Percentiles rank a stretch among this genome's conserved stretches.
phyloP scores from a whole-genome alignment of 805 yeast species.

The Maudiozyma bulderi region DNA sequence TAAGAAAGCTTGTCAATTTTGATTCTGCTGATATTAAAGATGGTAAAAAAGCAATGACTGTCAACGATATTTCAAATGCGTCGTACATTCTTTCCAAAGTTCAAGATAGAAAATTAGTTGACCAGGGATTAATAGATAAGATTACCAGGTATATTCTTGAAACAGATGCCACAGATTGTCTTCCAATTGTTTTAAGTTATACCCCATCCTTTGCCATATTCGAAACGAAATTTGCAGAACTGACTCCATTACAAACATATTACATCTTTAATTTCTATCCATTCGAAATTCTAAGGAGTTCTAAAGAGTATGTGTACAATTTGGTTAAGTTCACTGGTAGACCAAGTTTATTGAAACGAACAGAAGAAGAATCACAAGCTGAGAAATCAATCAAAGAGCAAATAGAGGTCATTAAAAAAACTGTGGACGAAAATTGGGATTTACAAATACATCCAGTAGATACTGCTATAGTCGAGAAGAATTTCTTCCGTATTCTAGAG shows the following conservation, averaged over 20 bases:
- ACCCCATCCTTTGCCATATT: constrained; percentile 7
- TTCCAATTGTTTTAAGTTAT: constrained; percentile 9
- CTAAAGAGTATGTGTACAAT: constrained; percentile 7
- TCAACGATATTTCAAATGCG: constrained; percentile 16
- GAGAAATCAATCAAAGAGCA: constrained; percentile 2
- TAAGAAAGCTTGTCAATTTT: constrained; percentile 32
- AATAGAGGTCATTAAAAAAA: constrained; percentile 1
- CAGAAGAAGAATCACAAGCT: constrained; percentile 12
- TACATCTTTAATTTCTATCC: constrained; percentile 8
- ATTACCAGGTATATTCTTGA: constrained; percentile 12
- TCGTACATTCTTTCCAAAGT: constrained; percentile 18
- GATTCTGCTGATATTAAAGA: constrained; percentile 31
- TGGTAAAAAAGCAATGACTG: constrained; percentile 17
- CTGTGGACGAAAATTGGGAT: constrained; percentile 1
- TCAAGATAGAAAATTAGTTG: constrained; percentile 4
- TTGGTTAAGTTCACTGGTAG: constrained; percentile 12
- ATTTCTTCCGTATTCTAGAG: constrained; percentile 9
- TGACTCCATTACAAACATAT: constrained; percentile 14
- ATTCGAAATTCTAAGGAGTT: constrained; percentile 5
- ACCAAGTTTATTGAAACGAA: constrained; percentile 1
- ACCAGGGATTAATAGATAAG: constrained; percentile 7
- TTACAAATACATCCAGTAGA: background rate
- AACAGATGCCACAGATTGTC: constrained; percentile 6
- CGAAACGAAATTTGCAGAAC: constrained; percentile 6
- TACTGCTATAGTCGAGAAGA: background rate